Evolutionary conservation across 805 yeast species (phyloP), one percentile per base, ranked within the genome.

Genomic region (Metschnikowia cubensis): DNA sequence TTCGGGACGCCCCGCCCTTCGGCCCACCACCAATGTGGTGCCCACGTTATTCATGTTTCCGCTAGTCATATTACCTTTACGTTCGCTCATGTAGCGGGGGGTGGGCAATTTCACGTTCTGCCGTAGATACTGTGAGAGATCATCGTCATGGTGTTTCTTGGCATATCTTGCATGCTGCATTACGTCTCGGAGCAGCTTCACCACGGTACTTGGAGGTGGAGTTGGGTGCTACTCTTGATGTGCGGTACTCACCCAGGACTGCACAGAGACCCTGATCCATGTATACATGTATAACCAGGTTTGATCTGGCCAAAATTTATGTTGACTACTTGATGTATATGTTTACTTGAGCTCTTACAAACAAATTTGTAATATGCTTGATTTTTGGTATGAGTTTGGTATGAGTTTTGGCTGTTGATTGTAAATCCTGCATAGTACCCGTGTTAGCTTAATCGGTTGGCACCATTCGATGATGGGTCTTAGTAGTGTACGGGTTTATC

Each of bases 41-140:
- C 59, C 61, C 14, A 53, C 56, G 33, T 47, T 49, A 43, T 49
- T 50, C 58, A 56, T 57, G 42, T 49, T 53, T 20, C 60, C 58
- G 13, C 55, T 51, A 10, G 50, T 49, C 18, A 51, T 36, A 17
- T 43, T 45, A 32, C 51, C 50, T 33, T 53, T 50, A 6, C 40
- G 47, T 20, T 52, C 49, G 21, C 35, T 35, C 52, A 49, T 49
- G 20, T 42, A 20, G 10, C 41, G 22, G 4, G 51, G 41, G 5
- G 14, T 17, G 37, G 51, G 22, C 11, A n/a, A 22, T 22, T n/a
- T 40, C 20, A 17, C 42, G 35, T 37, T 46, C 14, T 43, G 58
- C 35, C 59, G 59, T 54, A 56, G 58, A 21, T 45, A 54, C 21
- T 51, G 50, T 29, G 54, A 46, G 35, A 54, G 35, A 29, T 54